Evolutionary conservation across 2,329 filamentous ascomycete species (phyloP).

Genomic region (Pseudogymnoascus sp.): DNA sequence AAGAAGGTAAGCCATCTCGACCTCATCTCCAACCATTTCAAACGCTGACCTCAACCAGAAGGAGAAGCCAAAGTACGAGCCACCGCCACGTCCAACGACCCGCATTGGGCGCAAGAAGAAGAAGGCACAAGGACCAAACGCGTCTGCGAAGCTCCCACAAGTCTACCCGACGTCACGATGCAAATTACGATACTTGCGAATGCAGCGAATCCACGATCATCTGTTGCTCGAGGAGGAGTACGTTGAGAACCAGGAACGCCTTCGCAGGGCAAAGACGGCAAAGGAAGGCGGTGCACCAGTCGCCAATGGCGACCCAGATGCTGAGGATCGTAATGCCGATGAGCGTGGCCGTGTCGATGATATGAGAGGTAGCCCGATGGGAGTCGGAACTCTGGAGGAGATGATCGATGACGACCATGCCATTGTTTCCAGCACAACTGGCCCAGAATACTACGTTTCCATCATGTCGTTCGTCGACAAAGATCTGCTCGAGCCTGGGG

Average conservation of each 20-base stretch:
- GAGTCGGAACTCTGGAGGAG: conserved; percentile 93
- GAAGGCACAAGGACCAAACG: conserved; percentile 86
- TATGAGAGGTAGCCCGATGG: conserved; percentile 98
- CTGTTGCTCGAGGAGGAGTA: conserved; percentile 96
- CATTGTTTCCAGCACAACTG: conserved; percentile 94
- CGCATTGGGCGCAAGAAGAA: conserved; percentile 98
- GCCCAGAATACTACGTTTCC: conserved; percentile 97
- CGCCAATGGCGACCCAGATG: conserved; percentile 61
- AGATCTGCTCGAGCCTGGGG: conserved; percentile 90
- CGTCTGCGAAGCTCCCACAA: conserved; percentile 87
- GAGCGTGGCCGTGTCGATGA: conserved; percentile 93
- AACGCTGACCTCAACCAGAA: conserved; percentile 52
- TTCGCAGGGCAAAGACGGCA: conserved; percentile 83
- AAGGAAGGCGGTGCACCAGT: conserved; percentile 59
- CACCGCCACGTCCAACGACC: conserved; percentile 91
- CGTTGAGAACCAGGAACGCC: conserved; percentile 95
- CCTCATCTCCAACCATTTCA: background rate
- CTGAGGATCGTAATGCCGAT: conserved; percentile 80
- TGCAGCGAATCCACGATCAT: conserved; percentile 98
- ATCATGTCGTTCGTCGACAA: conserved; percentile 99
- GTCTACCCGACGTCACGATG: conserved; percentile 94
- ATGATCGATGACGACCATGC: conserved; percentile 99
- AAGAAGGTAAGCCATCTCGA: conserved; percentile 65
- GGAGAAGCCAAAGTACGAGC: conserved; percentile 99
- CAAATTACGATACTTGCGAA: conserved; percentile 92